Evolutionary conservation across 1,284 basidiomycete genomes (phyloP), one percentile per base, ranked within the genome.

Genomic region (Austropuccinia psidii): DNA sequence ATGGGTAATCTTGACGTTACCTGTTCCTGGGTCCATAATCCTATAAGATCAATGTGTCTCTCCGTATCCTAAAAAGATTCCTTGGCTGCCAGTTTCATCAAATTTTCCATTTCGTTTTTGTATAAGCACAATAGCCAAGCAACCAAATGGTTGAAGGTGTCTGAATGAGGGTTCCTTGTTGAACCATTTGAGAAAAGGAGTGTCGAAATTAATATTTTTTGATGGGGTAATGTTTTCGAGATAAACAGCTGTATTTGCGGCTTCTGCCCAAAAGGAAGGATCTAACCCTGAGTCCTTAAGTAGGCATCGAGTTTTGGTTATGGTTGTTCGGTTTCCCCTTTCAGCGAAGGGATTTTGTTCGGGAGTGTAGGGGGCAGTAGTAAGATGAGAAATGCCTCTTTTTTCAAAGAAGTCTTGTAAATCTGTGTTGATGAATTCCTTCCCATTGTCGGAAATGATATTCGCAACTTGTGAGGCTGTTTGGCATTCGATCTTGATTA

Each of bases 361-460:
- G 2, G 80, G 81, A 3, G 80, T 79, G 72, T 83, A 79, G 60
- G 83, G 82, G 0, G 80, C 77, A 15, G 80, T 80, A 21, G 79
- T 75, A 57, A 80, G 75, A 31, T 75, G 77, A 24, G 73, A 43
- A 3, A 80, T 83, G 19, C 82, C 82, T 8, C 74, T 35, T 0
- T 57, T 33, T 11, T 75, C 73, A 5, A 82, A 78, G 50, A 78
- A 80, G 0, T 72, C 75, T 13, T 68, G n/a, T 70, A 82, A 80
- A 5, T 74, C 77, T 2, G 75, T 74, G 4, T 73, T 75, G 9
- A 73, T 60, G 70, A 78, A 79, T 76, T 82, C 77, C 1, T 77
- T 77, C 21, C 81, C 80, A 31, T 80, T 79, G 76, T 84, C 80
- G 75, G 77, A 74, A 1, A 79, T 74, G 2, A 81, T 19, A 4